These are phyloP conservation scores for Closterium sp. DNA, from an alignment of 139 green algal genomes.

Conservation along the genomic window DNA sequence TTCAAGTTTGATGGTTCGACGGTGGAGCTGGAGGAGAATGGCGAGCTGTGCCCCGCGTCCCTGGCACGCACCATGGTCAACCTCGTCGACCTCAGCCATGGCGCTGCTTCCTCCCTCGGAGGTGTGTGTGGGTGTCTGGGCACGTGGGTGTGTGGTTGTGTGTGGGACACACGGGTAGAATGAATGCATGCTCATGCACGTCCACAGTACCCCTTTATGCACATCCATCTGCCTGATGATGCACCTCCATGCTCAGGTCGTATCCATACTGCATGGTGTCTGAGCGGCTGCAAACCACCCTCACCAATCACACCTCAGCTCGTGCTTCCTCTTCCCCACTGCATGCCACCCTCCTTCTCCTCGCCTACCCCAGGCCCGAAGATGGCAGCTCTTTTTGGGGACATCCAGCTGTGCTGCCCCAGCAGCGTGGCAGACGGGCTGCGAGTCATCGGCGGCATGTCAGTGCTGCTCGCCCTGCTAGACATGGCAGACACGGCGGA, in stretches of 20 bases:
- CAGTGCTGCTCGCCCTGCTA: constrained; percentile 42
- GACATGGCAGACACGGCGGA: constrained; percentile 21
- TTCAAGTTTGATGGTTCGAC: constrained; percentile 42
- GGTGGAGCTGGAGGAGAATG: constrained; percentile 12
- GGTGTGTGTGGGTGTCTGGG: constrained; percentile 11
- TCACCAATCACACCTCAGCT: background rate
- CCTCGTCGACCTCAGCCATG: constrained; percentile 24
- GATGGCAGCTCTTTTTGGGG: constrained; percentile 24
- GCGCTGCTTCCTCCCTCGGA: constrained; percentile 35
- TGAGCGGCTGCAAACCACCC: background rate
- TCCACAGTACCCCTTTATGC: too few relatives aligned
- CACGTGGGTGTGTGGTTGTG: background rate
- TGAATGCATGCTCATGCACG: background rate
- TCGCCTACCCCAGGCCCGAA: constrained; percentile 13
- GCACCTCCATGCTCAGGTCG: background rate
- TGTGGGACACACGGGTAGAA: background rate
- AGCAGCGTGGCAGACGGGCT: constrained; percentile 29
- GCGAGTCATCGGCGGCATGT: constrained; percentile 37
- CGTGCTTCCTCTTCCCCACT: background rate
- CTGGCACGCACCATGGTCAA: constrained; percentile 36
- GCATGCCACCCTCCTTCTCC: background rate
- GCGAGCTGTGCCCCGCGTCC: constrained; percentile 21
- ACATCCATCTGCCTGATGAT: background rate
- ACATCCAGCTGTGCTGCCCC: constrained; percentile 40
- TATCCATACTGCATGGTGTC: background rate